Conservation (phyloP, 1,284 basidiomycete genomes). For the Paramarasmius palmivorus region DNA sequence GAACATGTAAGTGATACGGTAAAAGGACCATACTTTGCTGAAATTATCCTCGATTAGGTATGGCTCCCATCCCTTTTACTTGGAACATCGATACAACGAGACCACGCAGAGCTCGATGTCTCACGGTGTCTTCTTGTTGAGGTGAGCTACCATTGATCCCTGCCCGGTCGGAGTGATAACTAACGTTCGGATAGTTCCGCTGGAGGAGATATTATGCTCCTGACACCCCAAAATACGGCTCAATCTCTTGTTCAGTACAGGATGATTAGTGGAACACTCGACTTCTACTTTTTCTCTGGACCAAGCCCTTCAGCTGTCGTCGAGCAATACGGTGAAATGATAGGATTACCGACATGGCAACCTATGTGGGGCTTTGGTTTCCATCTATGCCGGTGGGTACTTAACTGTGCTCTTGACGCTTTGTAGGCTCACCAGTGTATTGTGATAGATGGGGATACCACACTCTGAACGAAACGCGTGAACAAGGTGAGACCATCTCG, state of each 20-base stretch:
- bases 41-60: conserved; percentile 42
- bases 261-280: conserved; percentile 63
- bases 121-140: conserved; percentile 72
- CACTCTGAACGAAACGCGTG: conserved; percentile 45
- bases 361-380: conserved; percentile 73
- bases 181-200: conserved; percentile 38
- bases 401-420: conserved; percentile 13
- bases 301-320: conserved; percentile 63
- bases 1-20: conserved; percentile 50
- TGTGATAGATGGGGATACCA: conserved; percentile 62
- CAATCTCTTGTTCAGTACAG: conserved; percentile 66
- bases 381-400: conserved; percentile 60
- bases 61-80: conserved; percentile 70
- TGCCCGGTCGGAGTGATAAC: too few relatives aligned
- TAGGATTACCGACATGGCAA: conserved; percentile 67
- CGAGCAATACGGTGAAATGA: conserved; percentile 62
- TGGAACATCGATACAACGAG: conserved; percentile 62
- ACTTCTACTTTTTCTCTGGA: conserved; percentile 74
- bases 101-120: conserved; percentile 50
- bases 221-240: conserved; percentile 50
- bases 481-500: too few relatives aligned
- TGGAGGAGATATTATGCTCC: conserved; percentile 65
- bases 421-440: too few relatives aligned
- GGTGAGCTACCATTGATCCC: conserved; percentile 33
- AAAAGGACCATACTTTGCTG: background rate